phyloP scores from a whole-genome alignment of 1,284 basidiomycete species.

The Thecaphora frezii region DNA sequence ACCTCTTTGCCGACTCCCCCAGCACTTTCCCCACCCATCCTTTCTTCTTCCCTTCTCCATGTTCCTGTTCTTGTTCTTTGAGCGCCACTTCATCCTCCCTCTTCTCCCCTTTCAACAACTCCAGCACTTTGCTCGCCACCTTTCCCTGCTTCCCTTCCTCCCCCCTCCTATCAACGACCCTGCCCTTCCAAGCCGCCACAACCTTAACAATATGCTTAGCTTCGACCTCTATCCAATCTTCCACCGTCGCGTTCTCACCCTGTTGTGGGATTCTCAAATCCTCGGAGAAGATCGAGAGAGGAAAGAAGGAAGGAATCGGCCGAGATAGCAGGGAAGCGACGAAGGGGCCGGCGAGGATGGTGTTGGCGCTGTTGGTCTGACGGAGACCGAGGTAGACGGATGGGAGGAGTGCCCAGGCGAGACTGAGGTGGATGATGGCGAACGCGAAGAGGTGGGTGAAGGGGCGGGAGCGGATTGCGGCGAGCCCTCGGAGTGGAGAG shows the following conservation, averaged over 20 bases:
- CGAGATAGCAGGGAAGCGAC: conserved; percentile 9
- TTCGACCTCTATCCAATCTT: too few relatives aligned
- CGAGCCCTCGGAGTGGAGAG: too few relatives aligned
- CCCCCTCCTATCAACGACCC: too few relatives aligned
- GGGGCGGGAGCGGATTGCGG: conserved; percentile 1
- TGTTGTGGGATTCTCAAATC: too few relatives aligned
- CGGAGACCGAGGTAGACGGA: conserved; percentile 9
- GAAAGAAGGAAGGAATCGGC: conserved; percentile 6
- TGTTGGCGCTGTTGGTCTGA: conserved; percentile 5
- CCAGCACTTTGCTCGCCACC: too few relatives aligned
- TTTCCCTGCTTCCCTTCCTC: too few relatives aligned
- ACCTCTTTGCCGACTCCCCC: not conserved
- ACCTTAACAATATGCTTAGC: too few relatives aligned
- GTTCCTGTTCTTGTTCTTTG: not conserved
- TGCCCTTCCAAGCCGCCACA: too few relatives aligned
- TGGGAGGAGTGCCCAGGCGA: conserved; percentile 15
- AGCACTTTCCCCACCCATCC: conserved; percentile 1
- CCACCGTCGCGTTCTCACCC: too few relatives aligned
- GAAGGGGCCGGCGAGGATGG: conserved; percentile 10
- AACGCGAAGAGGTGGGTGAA: conserved; percentile 1
- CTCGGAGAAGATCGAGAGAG: too few relatives aligned
- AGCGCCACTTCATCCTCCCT: conserved; percentile 4
- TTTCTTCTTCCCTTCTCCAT: not conserved
- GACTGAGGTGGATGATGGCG: conserved; percentile 3
- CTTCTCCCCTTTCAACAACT: conserved; percentile 3